Base-by-base conservation (phyloP, 2,329 filamentous ascomycete genomes). In the Helotiales sp. region DNA sequence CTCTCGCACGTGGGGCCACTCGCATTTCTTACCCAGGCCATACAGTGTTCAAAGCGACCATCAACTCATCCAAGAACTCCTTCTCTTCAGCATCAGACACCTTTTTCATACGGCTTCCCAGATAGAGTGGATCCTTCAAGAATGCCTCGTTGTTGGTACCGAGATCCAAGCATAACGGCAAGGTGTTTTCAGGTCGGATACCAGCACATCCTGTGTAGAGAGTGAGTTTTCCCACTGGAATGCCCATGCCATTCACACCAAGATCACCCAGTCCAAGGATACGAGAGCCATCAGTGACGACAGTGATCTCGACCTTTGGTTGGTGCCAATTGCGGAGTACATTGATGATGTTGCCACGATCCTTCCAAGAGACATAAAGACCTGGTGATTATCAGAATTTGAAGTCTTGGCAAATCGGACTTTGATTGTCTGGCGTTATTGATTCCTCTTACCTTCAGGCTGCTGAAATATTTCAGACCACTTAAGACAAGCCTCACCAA, bases 131-230 rank as follows among this genome's bases (percentile, higher is more conserved):
- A 63, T 96, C 90, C 0, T 87, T 78, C 0, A 93, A 80, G 0
- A 95, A 79, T 0, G 82, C 76, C 59, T 91, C 76, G 63, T 96
- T 96, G 72, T 96, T 82, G 1, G 91, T 96, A 1, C 92, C 92
- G 59, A 90, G 91, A 71, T 96, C 91, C 1, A 96, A 75, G 0
- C 93, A 88, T 0, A 96, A 89, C 0, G 90, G 90, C 0, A 96
- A 76, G 8, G 89, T 89, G n/a, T 88, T 79, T 34, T 87, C 85
- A 0, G 90, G 91, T 69, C 93, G 88, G 10, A 96, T 84, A 15
- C 91, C 92, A n/a, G 89, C 91, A 72, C 91, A 96, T 0, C 93
- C 76, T 0, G 91, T 95, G 34, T 90, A 91, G 36, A 96, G 79
- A 10, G 87, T 86, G 29, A 96, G 77, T 71, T 96, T 96, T 15